Percentiles rank a stretch among this genome's conserved stretches.
Evolutionary conservation across 2,329 filamentous ascomycete species (phyloP).

Genomic region (Neoascochyta sp.): DNA sequence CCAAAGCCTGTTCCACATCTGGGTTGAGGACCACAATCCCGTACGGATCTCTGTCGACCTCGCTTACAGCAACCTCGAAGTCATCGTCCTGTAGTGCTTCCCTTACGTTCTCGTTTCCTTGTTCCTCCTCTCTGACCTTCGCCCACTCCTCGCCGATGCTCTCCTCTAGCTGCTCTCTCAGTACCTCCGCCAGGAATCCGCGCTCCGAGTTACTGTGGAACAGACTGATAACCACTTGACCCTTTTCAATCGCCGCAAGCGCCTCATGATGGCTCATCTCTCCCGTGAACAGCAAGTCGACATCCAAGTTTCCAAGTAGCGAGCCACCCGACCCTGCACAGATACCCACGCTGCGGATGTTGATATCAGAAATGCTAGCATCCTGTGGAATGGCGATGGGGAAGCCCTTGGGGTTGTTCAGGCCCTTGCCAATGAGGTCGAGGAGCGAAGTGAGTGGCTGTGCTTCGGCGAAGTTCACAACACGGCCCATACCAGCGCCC

Average conservation of each 20-base stretch:
- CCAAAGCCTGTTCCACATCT: constrained; percentile 15
- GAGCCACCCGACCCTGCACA: constrained; percentile 85
- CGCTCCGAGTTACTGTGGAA: constrained; percentile 95
- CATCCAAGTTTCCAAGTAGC: constrained; percentile 64
- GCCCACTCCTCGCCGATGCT: constrained; percentile 57
- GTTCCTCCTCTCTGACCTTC: constrained; percentile 43
- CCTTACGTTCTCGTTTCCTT: constrained; percentile 37
- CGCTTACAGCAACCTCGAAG: constrained; percentile 69
- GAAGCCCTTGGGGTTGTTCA: constrained; percentile 65
- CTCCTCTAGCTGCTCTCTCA: constrained; percentile 63
- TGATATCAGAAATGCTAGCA: constrained; percentile 50
- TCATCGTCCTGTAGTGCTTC: constrained; percentile 52
- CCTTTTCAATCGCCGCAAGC: constrained; percentile 77
- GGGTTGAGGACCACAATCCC: constrained; percentile 53
- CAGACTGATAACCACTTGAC: constrained; percentile 75
- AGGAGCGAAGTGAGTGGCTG: constrained; percentile 58
- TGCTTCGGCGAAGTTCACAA: constrained; percentile 53
- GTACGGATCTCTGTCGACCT: constrained; percentile 83
- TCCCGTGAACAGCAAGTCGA: constrained; percentile 83
- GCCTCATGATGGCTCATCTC: constrained; percentile 94
- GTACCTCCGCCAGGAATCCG: constrained; percentile 68
- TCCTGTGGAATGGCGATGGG: constrained; percentile 62
- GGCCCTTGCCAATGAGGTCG: constrained; percentile 56
- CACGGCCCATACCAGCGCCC: constrained; percentile 59
- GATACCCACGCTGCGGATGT: constrained; percentile 70